Evolutionary conservation across 139 green algal species (phyloP).

Genomic region (Chlorella sp.): DNA sequence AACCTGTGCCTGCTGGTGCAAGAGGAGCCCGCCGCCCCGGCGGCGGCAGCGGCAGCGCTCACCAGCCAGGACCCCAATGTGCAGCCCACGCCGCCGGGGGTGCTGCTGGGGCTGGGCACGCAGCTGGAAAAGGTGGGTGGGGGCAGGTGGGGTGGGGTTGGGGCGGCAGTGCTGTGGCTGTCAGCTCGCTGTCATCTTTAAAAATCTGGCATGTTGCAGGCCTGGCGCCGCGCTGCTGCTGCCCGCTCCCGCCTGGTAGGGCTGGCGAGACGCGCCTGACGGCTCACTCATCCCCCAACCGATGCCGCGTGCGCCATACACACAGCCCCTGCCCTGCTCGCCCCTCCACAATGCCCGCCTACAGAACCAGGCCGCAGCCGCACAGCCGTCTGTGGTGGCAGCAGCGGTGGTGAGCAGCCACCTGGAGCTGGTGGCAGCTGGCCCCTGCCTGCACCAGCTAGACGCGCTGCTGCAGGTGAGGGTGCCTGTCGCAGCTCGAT

Average conservation of each 20-base stretch:
- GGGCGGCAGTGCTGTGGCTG: too few species aligned
- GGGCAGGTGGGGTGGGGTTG: too few species aligned
- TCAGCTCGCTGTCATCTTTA: too few species aligned
- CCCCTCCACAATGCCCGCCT: neutral
- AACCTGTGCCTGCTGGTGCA: conserved; percentile 51
- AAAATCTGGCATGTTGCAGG: too few species aligned
- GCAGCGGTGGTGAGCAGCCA: conserved; percentile 37
- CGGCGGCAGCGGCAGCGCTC: neutral
- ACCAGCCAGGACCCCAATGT: conserved; percentile 1
- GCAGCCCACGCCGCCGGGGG: conserved; percentile 24
- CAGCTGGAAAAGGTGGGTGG: conserved; percentile 27
- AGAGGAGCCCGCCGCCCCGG: neutral
- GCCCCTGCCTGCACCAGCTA: conserved; percentile 39
- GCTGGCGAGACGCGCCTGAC: too few species aligned
- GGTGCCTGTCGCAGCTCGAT: too few species aligned
- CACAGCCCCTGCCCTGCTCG: too few species aligned
- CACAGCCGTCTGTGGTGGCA: conserved; percentile 20
- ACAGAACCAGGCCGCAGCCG: conserved; percentile 31
- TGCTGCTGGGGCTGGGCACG: conserved; percentile 27
- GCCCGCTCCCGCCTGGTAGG: too few species aligned
- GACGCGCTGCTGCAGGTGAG: conserved; percentile 34
- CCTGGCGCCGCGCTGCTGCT: too few species aligned
- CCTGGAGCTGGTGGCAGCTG: conserved; percentile 42
- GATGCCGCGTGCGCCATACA: too few species aligned
- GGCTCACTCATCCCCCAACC: too few species aligned